Base-by-base conservation (phyloP, 805 yeast genomes). In the Jamesozyma spencerorum region DNA sequence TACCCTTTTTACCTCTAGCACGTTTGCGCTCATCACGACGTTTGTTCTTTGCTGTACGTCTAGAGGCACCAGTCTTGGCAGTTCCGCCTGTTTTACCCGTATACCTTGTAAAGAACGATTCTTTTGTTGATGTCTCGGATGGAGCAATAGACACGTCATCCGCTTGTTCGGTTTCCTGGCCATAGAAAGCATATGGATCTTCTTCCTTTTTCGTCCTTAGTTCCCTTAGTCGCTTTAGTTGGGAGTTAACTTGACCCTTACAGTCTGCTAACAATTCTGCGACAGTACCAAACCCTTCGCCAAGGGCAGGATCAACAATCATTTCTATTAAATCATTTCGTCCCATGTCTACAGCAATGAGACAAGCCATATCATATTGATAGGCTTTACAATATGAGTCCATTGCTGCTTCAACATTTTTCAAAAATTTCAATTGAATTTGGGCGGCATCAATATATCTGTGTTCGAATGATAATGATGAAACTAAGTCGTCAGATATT, bases 1-100 rank as follows among this genome's bases (percentile, higher is more conserved):
- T 90, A 36, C 97, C 97, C 66, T 92, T 92, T 69, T 94, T 86
- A 45, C 99, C 99, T 53, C 95, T 77, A 2, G 98, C 99, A 45
- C 79, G 75, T 66, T 92, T 92, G 54, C 98, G 77, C 58, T 90
- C 98, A 63, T 90, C 97, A 49, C 98, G 77, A 60, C 95, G 84
- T 49, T 80, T 77, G 62, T 92, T 92, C 65, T 92, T 92, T 5
- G 94, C 75, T 0, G 98, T 88, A 55, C 82, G 75, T 62, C 99
- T 75, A 0, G 96, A 81, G 2, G 92, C 97, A 22, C 97, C 97
- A 0, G 98, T 92, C 57, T 84, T 83, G 3, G 97, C 97, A 2
- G 98, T 92, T 18, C 95, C 95, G 1, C 82, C 71, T 1, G 97
- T 88, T 63, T 90, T 88, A 47, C 97, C 98, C 0, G 98, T 92